phyloP scores from a whole-genome alignment of 1,284 basidiomycete genomes.

The Cryptococcus floricola region DNA sequence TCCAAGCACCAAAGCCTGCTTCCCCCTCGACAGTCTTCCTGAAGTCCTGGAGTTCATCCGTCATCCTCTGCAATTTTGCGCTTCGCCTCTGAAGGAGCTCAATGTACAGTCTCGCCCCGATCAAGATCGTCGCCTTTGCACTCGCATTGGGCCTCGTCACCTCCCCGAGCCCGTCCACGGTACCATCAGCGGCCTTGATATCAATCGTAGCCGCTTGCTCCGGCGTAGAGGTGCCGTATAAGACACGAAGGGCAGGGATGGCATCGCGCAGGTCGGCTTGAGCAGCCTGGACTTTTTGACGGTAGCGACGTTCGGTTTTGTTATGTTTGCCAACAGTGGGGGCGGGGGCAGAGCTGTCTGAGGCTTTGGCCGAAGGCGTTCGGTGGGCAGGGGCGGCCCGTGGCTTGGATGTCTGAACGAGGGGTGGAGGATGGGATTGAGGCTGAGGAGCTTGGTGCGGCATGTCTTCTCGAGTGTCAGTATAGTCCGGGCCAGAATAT shows the following conservation, averaged over 20 bases:
- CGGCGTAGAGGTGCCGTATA: conserved; percentile 47
- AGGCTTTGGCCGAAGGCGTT: neutral
- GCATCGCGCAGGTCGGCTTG: conserved; percentile 48
- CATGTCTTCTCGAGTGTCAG: neutral
- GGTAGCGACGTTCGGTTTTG: conserved; percentile 49
- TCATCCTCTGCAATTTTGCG: conserved; percentile 34
- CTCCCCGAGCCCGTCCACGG: conserved; percentile 47
- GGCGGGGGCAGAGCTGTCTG: neutral
- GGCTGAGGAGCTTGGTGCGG: neutral
- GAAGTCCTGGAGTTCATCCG: conserved; percentile 36
- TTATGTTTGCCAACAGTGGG: conserved; percentile 46
- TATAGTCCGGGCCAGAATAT: neutral
- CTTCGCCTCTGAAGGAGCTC: conserved; percentile 43
- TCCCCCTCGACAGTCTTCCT: conserved; percentile 34
- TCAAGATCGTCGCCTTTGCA: conserved; percentile 48
- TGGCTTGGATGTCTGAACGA: neutral
- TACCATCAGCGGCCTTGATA: conserved; percentile 39
- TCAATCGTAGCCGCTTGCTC: conserved; percentile 44
- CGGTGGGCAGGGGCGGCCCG: neutral
- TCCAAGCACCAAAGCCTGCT: conserved; percentile 30
- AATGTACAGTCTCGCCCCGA: conserved; percentile 48
- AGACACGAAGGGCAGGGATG: conserved; percentile 45
- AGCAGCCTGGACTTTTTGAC: conserved; percentile 49
- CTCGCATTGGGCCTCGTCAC: conserved; percentile 46
- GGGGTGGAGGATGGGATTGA: neutral